Evolutionary conservation across 345 rosid genomes (phyloP).

Genomic region (Gossypioides kirkii): DNA sequence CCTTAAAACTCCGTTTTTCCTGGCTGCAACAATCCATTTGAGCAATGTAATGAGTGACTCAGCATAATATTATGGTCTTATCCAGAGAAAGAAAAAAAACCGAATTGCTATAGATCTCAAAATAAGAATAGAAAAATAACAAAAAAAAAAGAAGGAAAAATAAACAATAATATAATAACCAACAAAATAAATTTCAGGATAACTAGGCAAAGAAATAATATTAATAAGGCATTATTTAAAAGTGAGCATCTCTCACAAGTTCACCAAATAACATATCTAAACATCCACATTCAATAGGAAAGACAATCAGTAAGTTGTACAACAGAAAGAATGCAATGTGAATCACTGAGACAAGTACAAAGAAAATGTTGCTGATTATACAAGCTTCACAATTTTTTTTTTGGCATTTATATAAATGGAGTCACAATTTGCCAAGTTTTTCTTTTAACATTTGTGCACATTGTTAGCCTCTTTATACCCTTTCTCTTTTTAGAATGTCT

Average conservation of each 20-base stretch:
- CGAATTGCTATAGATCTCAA: neutral
- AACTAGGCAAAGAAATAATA: neutral
- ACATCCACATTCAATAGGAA: neutral
- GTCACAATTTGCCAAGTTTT: neutral
- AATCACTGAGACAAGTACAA: neutral
- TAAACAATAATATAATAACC: neutral
- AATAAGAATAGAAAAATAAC: neutral
- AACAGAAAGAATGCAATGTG: neutral
- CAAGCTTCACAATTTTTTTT: neutral
- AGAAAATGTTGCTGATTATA: neutral
- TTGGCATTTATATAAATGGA: neutral
- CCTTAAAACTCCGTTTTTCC: neutral
- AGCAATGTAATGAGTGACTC: constrained; percentile 12
- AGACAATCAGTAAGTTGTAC: neutral
- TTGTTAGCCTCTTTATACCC: neutral
- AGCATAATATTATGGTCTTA: neutral
- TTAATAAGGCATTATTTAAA: neutral
- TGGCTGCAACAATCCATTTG: constrained; percentile 14
- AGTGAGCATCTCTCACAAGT: neutral
- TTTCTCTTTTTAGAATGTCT: neutral
- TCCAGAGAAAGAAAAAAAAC: neutral
- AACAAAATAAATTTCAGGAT: neutral
- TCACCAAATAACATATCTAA: neutral
- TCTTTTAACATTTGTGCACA: neutral
- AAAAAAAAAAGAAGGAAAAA: neutral